A percentile compares a stretch with the other conserved stretches of the same genome.
These are phyloP conservation scores for Pyrenula aspistea DNA, from an alignment of 495 filamentous ascomycete species.

Conservation along the genomic window DNA sequence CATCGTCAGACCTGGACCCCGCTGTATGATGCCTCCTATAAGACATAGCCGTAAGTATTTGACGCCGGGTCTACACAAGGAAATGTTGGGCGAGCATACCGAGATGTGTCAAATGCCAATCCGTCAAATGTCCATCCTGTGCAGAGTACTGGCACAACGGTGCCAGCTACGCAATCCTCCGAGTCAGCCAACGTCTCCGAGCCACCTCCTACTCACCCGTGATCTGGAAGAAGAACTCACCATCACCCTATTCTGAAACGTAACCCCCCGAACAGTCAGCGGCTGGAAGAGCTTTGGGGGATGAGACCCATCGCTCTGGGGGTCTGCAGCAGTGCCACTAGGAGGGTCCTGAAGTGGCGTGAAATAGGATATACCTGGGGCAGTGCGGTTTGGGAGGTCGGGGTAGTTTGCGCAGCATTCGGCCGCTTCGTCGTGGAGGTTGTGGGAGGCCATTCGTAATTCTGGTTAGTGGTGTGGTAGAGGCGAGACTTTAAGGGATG, in stretches of 20 bases:
- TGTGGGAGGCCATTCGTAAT: background rate
- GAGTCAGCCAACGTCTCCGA: no score
- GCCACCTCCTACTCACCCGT: no score
- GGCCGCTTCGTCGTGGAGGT: background rate
- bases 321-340: constrained; percentile 50
- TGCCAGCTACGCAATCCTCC: constrained; percentile 21
- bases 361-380: constrained; percentile 50
- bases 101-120: constrained; percentile 50
- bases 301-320: constrained; percentile 40
- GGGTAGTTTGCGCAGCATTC: constrained; percentile 5
- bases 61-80: background rate
- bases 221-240: no score
- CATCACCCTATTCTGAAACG: constrained; percentile 50
- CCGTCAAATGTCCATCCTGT: constrained; percentile 46
- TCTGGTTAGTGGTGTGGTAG: no score
- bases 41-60: constrained; percentile 18
- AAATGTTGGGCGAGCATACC: constrained; percentile 9
- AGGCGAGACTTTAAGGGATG: no score
- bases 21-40: constrained; percentile 36
- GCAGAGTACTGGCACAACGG: constrained; percentile 63
- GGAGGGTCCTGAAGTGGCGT: constrained; percentile 54
- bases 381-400: constrained; percentile 28
- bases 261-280: constrained; percentile 42
- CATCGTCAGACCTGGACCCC: constrained; percentile 57
- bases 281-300: constrained; percentile 62